Conservation (phyloP, 2,329 filamentous ascomycete genomes). For the Ophiosphaerella narmari region DNA sequence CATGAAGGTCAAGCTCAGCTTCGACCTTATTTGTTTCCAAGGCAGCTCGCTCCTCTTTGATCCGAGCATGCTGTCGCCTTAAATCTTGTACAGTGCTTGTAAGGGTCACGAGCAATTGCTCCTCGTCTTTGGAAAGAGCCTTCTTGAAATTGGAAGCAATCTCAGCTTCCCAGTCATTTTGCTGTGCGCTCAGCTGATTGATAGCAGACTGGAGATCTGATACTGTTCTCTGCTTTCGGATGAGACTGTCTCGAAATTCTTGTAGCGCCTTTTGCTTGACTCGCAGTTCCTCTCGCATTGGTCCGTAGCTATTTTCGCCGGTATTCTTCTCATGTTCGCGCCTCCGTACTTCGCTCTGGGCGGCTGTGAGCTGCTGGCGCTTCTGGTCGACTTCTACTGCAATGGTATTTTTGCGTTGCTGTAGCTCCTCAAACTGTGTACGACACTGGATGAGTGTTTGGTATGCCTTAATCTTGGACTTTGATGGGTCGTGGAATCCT, state of each 20-base stretch:
- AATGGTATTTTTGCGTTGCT: conserved; percentile 67
- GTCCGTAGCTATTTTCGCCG: conserved; percentile 80
- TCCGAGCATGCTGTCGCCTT: conserved; percentile 74
- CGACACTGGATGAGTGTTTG: conserved; percentile 75
- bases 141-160: conserved; percentile 90
- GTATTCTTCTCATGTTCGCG: conserved; percentile 77
- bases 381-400: conserved; percentile 73
- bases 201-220: conserved; percentile 70
- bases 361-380: conserved; percentile 85
- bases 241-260: conserved; percentile 72
- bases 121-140: conserved; percentile 79
- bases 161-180: conserved; percentile 79
- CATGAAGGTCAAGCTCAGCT: conserved; percentile 84
- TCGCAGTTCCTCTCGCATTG: conserved; percentile 75
- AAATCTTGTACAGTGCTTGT: conserved; percentile 72
- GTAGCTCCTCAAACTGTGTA: conserved; percentile 71
- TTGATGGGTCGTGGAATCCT: conserved; percentile 85
- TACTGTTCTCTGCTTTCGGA: conserved; percentile 66
- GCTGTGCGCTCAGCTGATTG: conserved; percentile 68
- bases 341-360: conserved; percentile 83
- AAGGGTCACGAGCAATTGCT: conserved; percentile 75
- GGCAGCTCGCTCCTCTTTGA: conserved; percentile 74
- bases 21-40: conserved; percentile 80
- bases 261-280: conserved; percentile 76
- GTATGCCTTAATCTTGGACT: conserved; percentile 85